phyloP scores from a whole-genome alignment of 1,139 yeast species.

The Kodamaea plutei region DNA sequence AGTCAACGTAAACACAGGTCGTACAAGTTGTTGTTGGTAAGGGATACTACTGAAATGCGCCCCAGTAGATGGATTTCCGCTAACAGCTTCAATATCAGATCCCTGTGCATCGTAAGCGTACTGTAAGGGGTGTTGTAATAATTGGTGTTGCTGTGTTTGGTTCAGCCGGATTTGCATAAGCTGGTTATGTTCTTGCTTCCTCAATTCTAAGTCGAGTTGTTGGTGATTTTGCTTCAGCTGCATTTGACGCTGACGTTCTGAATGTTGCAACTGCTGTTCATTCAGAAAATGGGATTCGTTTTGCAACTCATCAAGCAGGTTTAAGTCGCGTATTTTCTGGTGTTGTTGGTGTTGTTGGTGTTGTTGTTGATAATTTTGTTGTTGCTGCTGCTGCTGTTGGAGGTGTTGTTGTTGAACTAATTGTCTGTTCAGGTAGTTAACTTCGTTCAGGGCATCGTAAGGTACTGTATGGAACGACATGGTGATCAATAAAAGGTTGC shows the following conservation, averaged over 20 bases:
- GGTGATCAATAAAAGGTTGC: too few species aligned
- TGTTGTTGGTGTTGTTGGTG: too few species aligned
- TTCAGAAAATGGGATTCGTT: constrained; percentile 3
- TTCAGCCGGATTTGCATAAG: constrained; percentile 6
- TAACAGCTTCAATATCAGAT: too few species aligned
- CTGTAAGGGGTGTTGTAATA: constrained; percentile 2
- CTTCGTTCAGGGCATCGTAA: constrained; percentile 9
- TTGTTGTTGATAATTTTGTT: too few species aligned
- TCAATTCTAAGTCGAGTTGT: constrained; percentile 7
- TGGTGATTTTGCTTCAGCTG: constrained; percentile 8
- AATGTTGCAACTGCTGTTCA: constrained; percentile 5
- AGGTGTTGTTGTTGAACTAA: too few species aligned
- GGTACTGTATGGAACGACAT: constrained; percentile 12
- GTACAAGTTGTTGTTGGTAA: not conserved
- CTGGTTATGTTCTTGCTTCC: constrained; percentile 7
- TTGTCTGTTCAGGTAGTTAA: too few species aligned
- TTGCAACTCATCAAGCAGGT: constrained; percentile 4
- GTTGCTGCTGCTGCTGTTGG: too few species aligned
- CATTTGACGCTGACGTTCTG: constrained; percentile 8
- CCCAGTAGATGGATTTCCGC: too few species aligned
- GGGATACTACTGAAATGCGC: not conserved
- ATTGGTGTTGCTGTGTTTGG: constrained; percentile 2
- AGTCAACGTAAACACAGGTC: constrained; percentile 9
- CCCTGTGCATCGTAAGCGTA: constrained; percentile 1
- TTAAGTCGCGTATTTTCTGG: constrained; percentile 2